Base-by-base conservation (phyloP, 2,329 filamentous ascomycete genomes). In the Trichoderma brevicompactum region DNA sequence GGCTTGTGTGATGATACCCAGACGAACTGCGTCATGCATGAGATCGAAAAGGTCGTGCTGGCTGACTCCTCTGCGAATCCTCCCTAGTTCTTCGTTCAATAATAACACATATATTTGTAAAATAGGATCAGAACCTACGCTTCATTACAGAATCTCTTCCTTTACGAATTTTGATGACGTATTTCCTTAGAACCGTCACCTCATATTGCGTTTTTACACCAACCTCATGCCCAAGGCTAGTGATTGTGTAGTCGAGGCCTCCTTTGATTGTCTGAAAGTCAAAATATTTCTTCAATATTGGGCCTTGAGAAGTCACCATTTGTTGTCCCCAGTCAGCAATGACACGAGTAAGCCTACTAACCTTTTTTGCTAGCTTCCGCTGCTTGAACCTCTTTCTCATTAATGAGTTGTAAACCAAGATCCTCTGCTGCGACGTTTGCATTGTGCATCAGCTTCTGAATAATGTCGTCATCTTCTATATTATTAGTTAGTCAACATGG, bases 31-130 rank as follows among this genome's bases (percentile, higher is more conserved):
- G n/a, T 65, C 62, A 28, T 60, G 52, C 53, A 65, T 58, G 32
- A 65, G 54, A 36, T 52, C 62, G 34, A 65, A 65, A 8, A 65
- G 38, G 43, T 58, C 34, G 44, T 65, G 53, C 40, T 65, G 62
- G 10, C 32, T 44, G 13, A 65, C 43, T 12, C 62, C 62, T n/a
- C 62, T 28, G 19, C 54, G 44, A 10, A 65, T 52, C 15, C 53
- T 23, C 28, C 38, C 62, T 65, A 19, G 40, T 23, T 9, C 19
- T 23, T 53, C 5, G 15, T 5, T 54, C 46, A 38, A 41, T 43
- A 54, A 17, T 13, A n/a, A 7, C 32, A 8, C 28, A 32, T 44
- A 6, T 9, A 5, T 34, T 8, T 6, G 48, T n/a, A n/a, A 28
- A 7, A 34, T 10, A n/a, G 15, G 4, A 50, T 12, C 13, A 50